Base-by-base conservation (phyloP, 768 basidiomycete genomes). In the Boletus rubroflammeus region DNA sequence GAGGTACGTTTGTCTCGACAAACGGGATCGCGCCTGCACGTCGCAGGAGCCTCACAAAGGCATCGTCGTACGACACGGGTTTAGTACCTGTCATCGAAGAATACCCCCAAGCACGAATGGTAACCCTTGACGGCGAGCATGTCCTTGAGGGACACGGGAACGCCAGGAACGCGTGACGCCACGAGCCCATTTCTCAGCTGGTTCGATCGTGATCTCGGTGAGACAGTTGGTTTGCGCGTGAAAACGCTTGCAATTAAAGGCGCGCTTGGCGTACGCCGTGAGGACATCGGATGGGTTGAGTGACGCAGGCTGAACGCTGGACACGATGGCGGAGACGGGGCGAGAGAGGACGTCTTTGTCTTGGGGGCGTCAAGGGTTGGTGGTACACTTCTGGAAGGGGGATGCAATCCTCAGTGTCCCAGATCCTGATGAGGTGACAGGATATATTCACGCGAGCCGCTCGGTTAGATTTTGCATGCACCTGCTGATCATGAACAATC, bases 81-180 rank as follows among this genome's bases (percentile, higher is more conserved):
- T 73, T n/a, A n/a, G n/a, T 73, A 14, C 75, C 72, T 9, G 75
- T 74, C 71, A 73, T 73, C 0, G 78, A 70, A 0, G 84, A 80
- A 58, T 83, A 85, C n/a, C 3, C 85, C 86, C 39, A 85, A 75
- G 29, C 76, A 81, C 26, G 79, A 72, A 51, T 85, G 84, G 63
- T 75, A 81, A 2, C 82, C 83, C 50, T 73, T 66, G 43, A 88
- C 73, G 28, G 76, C 73, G 48, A 84, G 70, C 59, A 43, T 59
- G 72, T 86, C 86, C 74, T 88, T 88, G 62, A 88, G 71, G 45
- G 83, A 84, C 19, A 88, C 74, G 15, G 87, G 87, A 0, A 89
- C 79, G 17, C 86, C 86, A 45, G 11, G 69, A 59, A 38, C 58
- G 62, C 9, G 36, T 39, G 1, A 62, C 62, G 11, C 40, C 47